Percentiles rank a stretch among this genome's conserved stretches.
Conservation (phyloP, 768 basidiomycete species). For the Amanita molliuscula region DNA sequence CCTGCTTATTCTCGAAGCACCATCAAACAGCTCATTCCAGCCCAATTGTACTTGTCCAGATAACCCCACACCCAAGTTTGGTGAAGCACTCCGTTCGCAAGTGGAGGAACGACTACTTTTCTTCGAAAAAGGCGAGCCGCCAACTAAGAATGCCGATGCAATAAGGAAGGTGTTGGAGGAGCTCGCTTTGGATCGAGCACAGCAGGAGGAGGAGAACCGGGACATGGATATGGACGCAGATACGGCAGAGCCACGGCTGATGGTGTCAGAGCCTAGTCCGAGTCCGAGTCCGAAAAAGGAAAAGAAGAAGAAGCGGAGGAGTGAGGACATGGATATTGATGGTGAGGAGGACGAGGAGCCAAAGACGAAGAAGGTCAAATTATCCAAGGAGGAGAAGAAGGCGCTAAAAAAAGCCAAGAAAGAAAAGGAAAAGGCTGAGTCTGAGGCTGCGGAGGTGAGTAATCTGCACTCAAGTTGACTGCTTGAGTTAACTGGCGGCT, state of each 20-base stretch:
- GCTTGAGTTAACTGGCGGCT: not conserved
- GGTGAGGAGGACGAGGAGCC: slow-evolving; percentile 36
- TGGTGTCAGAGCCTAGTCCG: slow-evolving; percentile 45
- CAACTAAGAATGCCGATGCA: slow-evolving; percentile 86
- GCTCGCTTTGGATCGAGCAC: slow-evolving; percentile 54
- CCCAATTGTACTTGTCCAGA: slow-evolving; percentile 29
- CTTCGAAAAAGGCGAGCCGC: slow-evolving; percentile 87
- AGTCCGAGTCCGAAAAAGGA: slow-evolving; percentile 42
- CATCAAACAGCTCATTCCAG: not conserved
- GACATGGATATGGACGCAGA: slow-evolving; percentile 40
- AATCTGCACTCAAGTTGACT: not conserved
- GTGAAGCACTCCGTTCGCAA: slow-evolving; percentile 86
- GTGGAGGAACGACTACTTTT: slow-evolving; percentile 93
- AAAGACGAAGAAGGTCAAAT: slow-evolving; percentile 59
- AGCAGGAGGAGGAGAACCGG: slow-evolving; percentile 27
- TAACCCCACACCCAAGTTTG: slow-evolving; percentile 84
- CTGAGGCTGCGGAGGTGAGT: slow-evolving; percentile 25
- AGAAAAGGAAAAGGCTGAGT: slow-evolving; percentile 45
- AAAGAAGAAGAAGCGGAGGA: slow-evolving; percentile 63
- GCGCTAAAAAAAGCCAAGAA: slow-evolving; percentile 72
- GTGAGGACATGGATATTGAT: slow-evolving; percentile 57
- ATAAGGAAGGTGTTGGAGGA: slow-evolving; percentile 82
- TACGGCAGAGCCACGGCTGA: slow-evolving; percentile 31
- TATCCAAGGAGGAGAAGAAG: slow-evolving; percentile 83
- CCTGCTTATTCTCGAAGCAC: not conserved